Percentiles rank a stretch among this genome's conserved stretches.
These are phyloP conservation scores for Hortiboletus flavorubellus DNA, from an alignment of 768 basidiomycete genomes.

Conservation along the genomic window DNA sequence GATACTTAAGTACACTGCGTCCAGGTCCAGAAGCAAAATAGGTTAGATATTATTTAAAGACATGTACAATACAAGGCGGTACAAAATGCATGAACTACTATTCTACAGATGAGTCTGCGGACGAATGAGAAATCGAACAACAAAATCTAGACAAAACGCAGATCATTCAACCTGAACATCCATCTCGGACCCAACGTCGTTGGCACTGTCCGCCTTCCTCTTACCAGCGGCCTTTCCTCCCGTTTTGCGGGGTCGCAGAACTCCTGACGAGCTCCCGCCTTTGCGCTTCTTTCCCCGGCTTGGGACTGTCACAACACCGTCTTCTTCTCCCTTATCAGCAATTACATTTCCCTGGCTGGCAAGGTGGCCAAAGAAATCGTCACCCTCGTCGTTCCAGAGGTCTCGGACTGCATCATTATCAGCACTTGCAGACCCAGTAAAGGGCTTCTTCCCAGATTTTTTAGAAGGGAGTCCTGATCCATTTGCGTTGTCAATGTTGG, in stretches of 20 bases:
- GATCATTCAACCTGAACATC: conserved; percentile 28
- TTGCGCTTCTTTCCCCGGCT: conserved; percentile 35
- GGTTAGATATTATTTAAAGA: conserved; percentile 23
- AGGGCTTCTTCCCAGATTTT: conserved; percentile 34
- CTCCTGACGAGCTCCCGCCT: conserved; percentile 18
- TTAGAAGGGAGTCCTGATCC: conserved; percentile 35
- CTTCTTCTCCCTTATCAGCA: conserved; percentile 31
- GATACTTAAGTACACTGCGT: too few relatives aligned
- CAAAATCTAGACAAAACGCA: conserved; percentile 6
- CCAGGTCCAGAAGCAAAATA: conserved; percentile 1
- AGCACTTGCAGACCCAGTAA: conserved; percentile 30
- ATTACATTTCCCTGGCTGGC: conserved; percentile 23
- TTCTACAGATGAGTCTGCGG: conserved; percentile 28
- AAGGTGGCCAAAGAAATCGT: conserved; percentile 77
- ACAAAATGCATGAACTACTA: conserved; percentile 29
- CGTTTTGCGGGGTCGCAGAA: conserved; percentile 26
- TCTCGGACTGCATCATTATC: conserved; percentile 48
- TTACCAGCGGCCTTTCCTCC: conserved; percentile 31
- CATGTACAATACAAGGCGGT: conserved; percentile 29
- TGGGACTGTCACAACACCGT: conserved; percentile 23
- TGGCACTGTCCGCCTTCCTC: conserved; percentile 28
- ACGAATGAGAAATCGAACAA: conserved; percentile 10
- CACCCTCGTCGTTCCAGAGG: conserved; percentile 84
- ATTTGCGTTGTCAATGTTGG: conserved; percentile 55
- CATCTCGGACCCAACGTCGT: conserved; percentile 24